Base-by-base conservation (phyloP, 2,329 filamentous ascomycete species). In the Cordyceps tenuipes region DNA sequence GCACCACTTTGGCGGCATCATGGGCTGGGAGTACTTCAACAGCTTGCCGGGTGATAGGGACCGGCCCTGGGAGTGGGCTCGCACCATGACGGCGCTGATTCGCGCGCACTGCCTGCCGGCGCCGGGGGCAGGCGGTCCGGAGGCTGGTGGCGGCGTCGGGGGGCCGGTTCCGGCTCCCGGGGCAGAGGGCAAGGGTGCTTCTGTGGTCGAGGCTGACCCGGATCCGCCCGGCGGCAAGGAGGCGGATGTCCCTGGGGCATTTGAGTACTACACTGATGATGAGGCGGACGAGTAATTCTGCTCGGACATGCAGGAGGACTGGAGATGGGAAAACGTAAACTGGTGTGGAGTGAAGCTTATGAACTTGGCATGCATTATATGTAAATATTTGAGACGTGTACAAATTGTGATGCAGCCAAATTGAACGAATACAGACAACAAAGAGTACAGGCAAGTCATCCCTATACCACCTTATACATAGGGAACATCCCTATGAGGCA, bases 21-120 rank as follows among this genome's bases (percentile, higher is more conserved):
- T 94, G 86, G 91, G 91, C 2, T 97, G 92, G 92, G 92, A 97
- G 75, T 96, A 94, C 71, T 96, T 93, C 75, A 95, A 96, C 75
- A 84, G 87, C 59, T 71, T 85, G 61, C 88, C 89, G 0, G 87
- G 86, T 1, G 86, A 82, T 26, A 70, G 69, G 2, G 76, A 77
- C 13, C 75, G 79, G 59, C 89, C 90, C 0, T 93, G 88, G 87
- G 79, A 89, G 65, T 96, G 91, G 91, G 89, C 89, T 0, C 80
- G 79, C 51, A 79, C 80, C 60, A 86, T 94, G 78, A 84, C 85
- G 0, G 70, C 63, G 47, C 68, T 76, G 60, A 64, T 76, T 64
- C 68, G 77, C 47, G 59, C 67, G 2, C 67, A 71, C 56, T 55
- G 61, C 17, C 68, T 73, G 0, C 60, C 64, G 5, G 56, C 23